A percentile compares a stretch with the other conserved stretches of the same genome.
These are phyloP conservation scores for Craspedostauros australis DNA, from an alignment of 108 stramenopile species.

Conservation along the genomic window DNA sequence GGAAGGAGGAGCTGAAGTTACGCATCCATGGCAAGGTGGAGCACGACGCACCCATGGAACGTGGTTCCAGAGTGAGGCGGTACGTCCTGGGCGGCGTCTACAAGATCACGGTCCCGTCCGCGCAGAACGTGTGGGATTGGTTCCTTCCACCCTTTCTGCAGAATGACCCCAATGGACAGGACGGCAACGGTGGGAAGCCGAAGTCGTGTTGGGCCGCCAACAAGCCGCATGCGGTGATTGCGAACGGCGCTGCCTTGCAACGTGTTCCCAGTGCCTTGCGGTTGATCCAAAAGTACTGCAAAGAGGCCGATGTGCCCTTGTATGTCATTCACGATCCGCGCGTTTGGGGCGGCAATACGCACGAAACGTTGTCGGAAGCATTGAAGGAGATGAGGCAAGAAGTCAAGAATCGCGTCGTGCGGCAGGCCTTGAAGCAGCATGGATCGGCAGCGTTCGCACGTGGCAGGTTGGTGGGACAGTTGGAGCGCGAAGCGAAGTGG, in stretches of 20 bases:
- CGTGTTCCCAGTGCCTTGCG: conserved; percentile 74
- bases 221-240: conserved; percentile 86
- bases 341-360: conserved; percentile 64
- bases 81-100: conserved; percentile 47
- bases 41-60: conserved; percentile 55
- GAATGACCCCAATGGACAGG: conserved; percentile 39
- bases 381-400: conserved; percentile 53
- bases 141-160: conserved; percentile 36
- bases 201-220: conserved; percentile 72
- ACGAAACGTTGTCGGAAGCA: conserved; percentile 49
- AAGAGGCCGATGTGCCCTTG: conserved; percentile 68
- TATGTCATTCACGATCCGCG: conserved; percentile 79
- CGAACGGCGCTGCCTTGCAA: conserved; percentile 78
- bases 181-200: too few relatives aligned
- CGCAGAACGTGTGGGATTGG: conserved; percentile 32
- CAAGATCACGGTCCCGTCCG: conserved; percentile 38
- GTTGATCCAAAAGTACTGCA: conserved; percentile 53
- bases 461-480: conserved; percentile 58
- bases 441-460: conserved; percentile 67
- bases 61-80: conserved; percentile 33
- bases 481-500: conserved; percentile 72
- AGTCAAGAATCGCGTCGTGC: conserved; percentile 53
- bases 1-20: conserved; percentile 77
- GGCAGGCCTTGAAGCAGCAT: conserved; percentile 37
- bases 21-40: conserved; percentile 59